Evolutionary conservation across 202 grass and related monocot genomes (phyloP).

Genomic region (Panicum virgatum): DNA sequence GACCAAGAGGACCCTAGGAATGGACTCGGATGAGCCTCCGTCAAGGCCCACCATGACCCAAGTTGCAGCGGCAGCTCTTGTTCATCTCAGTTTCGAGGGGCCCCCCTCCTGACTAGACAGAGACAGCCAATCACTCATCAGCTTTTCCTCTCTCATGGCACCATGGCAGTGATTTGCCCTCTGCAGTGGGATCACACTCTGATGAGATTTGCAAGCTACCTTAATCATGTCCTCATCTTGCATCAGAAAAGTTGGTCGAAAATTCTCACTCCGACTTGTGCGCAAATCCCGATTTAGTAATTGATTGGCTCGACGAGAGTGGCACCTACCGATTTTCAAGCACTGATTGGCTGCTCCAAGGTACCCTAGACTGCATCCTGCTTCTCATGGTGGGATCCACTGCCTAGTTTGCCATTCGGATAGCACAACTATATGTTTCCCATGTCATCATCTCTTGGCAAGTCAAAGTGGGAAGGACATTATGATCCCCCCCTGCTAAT

Average conservation of each 20-base stretch:
- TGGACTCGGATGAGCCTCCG: not conserved
- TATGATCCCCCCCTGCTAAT: not conserved
- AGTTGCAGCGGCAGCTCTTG: constrained; percentile 1
- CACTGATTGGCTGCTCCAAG: not conserved
- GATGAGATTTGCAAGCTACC: constrained; percentile 2
- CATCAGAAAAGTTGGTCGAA: not conserved
- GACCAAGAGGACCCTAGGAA: not conserved
- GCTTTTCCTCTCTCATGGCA: not conserved
- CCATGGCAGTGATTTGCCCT: not conserved
- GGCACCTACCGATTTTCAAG: not conserved
- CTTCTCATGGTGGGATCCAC: not conserved
- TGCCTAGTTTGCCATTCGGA: not conserved
- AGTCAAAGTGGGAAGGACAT: not conserved
- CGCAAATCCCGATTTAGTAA: not conserved
- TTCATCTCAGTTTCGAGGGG: not conserved
- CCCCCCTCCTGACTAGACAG: not conserved
- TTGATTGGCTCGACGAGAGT: not conserved
- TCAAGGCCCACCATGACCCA: not conserved
- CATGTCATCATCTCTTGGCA: not conserved
- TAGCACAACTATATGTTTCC: not conserved
- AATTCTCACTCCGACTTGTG: not conserved
- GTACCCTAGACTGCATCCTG: not conserved
- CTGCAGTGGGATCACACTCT: not conserved
- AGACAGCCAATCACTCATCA: not conserved
- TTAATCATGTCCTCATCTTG: not conserved